A percentile compares a stretch with the other conserved stretches of the same genome.
Evolutionary conservation across 306 rosid genomes (phyloP).

Genomic region (Quercus dentata): DNA sequence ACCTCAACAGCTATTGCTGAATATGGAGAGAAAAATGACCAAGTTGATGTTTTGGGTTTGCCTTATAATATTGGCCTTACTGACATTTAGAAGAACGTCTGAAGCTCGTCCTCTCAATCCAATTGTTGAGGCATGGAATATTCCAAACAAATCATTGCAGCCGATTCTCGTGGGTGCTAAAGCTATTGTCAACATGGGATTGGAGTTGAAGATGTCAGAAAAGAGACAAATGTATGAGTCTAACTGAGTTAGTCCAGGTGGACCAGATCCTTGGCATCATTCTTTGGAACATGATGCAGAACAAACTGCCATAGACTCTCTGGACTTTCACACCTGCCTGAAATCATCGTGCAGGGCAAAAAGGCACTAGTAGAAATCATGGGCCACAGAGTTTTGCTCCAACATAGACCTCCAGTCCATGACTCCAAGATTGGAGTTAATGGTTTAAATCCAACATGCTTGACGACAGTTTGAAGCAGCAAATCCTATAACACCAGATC

Average conservation of each 20-base stretch:
- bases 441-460: too few relatives aligned
- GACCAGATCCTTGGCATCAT: neutral
- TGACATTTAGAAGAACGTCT: neutral
- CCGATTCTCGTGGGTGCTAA: neutral
- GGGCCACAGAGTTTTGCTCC: too few relatives aligned
- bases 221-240: neutral
- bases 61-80: neutral
- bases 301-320: too few relatives aligned
- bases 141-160: neutral
- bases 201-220: neutral
- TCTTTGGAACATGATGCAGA: neutral
- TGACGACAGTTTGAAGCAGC: too few relatives aligned
- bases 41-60: neutral
- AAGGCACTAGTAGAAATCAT: too few relatives aligned
- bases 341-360: too few relatives aligned
- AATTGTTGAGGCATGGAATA: neutral
- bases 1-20: neutral
- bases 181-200: neutral
- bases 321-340: fast-evolving
- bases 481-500: too few relatives aligned
- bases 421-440: too few relatives aligned
- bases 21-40: neutral
- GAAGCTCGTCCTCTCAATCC: neutral
- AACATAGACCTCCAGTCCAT: too few relatives aligned
- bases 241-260: neutral